Percentiles rank a stretch among this genome's conserved stretches.
phyloP scores from a whole-genome alignment of 2,329 filamentous ascomycete genomes.

The Fusarium piperis region DNA sequence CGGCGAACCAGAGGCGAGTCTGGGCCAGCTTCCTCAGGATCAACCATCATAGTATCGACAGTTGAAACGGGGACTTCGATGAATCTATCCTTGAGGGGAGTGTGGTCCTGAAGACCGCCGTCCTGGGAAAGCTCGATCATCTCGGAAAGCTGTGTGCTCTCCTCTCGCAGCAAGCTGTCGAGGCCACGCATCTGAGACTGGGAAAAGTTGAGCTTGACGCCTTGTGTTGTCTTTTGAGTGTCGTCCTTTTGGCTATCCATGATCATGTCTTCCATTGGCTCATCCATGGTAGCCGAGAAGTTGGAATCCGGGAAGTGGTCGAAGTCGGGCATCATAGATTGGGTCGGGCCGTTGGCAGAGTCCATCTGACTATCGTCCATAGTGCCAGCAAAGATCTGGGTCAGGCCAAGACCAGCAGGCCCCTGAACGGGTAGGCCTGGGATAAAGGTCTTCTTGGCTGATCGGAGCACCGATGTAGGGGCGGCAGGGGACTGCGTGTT shows the following conservation, averaged over 20 bases:
- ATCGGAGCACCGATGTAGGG: constrained; percentile 73
- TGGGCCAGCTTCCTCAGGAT: constrained; percentile 53
- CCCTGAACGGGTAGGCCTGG: constrained; percentile 71
- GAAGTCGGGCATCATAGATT: constrained; percentile 67
- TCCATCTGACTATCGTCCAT: constrained; percentile 73
- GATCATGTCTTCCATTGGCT: constrained; percentile 61
- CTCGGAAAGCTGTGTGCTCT: constrained; percentile 72
- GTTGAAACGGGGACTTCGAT: constrained; percentile 73
- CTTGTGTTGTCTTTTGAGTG: constrained; percentile 52
- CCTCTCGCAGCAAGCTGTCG: constrained; percentile 62
- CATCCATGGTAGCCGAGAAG: constrained; percentile 69
- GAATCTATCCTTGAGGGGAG: constrained; percentile 76
- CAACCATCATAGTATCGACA: constrained; percentile 70
- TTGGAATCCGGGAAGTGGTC: constrained; percentile 67
- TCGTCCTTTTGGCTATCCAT: constrained; percentile 55
- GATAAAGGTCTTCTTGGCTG: constrained; percentile 75
- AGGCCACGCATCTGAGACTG: constrained; percentile 70
- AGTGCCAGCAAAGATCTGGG: constrained; percentile 90
- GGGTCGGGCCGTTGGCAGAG: constrained; percentile 45
- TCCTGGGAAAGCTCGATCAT: constrained; percentile 84
- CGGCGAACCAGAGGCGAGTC: constrained; percentile 74
- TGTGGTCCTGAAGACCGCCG: constrained; percentile 76
- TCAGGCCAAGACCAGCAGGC: constrained; percentile 76
- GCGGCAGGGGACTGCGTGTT: constrained; percentile 60
- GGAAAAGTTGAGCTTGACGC: constrained; percentile 65